These are phyloP conservation scores for Fusarium secorum DNA, from an alignment of 2,329 filamentous ascomycete genomes.

Conservation along the genomic window DNA sequence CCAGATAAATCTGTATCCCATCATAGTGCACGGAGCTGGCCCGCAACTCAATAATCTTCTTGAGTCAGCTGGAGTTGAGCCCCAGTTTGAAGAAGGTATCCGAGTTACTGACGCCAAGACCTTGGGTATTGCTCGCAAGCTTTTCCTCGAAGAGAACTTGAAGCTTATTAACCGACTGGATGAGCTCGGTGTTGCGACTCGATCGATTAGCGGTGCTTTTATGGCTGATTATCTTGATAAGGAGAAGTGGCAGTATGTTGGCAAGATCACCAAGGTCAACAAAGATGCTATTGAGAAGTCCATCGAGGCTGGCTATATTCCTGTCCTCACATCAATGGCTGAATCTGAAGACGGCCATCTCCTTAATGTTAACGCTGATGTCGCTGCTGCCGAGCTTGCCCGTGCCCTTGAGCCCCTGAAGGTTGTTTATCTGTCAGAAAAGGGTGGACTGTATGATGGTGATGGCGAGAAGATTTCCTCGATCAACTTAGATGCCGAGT, in stretches of 20 bases:
- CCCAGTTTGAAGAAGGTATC: conserved; percentile 95
- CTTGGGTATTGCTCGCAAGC: conserved; percentile 84
- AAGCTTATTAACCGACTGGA: conserved; percentile 84
- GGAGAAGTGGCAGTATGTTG: conserved; percentile 94
- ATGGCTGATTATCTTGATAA: conserved; percentile 94
- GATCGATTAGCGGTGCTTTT: conserved; percentile 91
- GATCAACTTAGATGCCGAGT: conserved; percentile 98
- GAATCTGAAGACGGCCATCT: conserved; percentile 91
- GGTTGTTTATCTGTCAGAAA: conserved; percentile 98
- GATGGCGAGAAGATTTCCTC: conserved; percentile 94
- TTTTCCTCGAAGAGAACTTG: conserved; percentile 91
- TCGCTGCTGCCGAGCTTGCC: conserved; percentile 92
- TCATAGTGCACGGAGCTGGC: conserved; percentile 94
- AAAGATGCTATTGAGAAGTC: conserved; percentile 89
- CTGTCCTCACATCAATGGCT: conserved; percentile 95
- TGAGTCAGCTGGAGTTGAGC: conserved; percentile 85
- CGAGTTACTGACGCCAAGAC: conserved; percentile 96
- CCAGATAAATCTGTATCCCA: conserved; percentile 91
- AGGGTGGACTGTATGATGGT: conserved; percentile 93
- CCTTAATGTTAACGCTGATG: conserved; percentile 97
- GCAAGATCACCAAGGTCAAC: conserved; percentile 93
- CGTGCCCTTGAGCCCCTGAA: conserved; percentile 90
- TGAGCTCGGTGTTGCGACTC: conserved; percentile 85
- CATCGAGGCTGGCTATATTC: conserved; percentile 89
- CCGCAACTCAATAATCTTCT: conserved; percentile 94